Evolutionary conservation across 2,329 filamentous ascomycete genomes (phyloP).

Genomic region (Penicillium sp.): DNA sequence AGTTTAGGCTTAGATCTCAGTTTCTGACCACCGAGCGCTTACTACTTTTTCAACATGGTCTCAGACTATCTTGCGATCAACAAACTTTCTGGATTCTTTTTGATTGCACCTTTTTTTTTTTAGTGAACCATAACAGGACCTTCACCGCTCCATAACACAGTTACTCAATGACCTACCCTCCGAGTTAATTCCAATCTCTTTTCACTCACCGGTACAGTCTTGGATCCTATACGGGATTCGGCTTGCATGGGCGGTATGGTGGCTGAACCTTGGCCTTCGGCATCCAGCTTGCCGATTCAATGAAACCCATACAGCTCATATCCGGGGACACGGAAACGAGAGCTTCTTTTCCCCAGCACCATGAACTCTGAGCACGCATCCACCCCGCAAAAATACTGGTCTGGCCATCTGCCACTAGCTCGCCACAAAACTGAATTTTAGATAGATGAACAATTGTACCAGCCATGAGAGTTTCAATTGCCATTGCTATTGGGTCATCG

Average conservation of each 20-base stretch:
- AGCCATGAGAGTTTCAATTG: background rate
- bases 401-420: background rate
- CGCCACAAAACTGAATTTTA: background rate
- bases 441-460: constrained; percentile 1
- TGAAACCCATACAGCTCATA: background rate
- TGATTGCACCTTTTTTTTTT: background rate
- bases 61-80: background rate
- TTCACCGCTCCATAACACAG: constrained; percentile 8
- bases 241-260: constrained; percentile 13
- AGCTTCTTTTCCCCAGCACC: background rate
- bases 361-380: background rate
- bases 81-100: background rate
- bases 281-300: constrained; percentile 1
- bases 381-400: background rate
- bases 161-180: background rate
- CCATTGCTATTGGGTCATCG: background rate
- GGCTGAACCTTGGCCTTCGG: constrained; percentile 21
- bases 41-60: background rate
- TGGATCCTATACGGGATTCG: constrained; percentile 3
- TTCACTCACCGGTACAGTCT: constrained; percentile 14
- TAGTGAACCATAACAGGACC: background rate
- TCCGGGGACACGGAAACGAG: constrained; percentile 1
- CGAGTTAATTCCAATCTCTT: background rate
- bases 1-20: constrained; percentile 22
- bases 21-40: constrained; percentile 7